Evolutionary conservation across 768 basidiomycete species (phyloP).

Genomic region (Tricholoma sp.): DNA sequence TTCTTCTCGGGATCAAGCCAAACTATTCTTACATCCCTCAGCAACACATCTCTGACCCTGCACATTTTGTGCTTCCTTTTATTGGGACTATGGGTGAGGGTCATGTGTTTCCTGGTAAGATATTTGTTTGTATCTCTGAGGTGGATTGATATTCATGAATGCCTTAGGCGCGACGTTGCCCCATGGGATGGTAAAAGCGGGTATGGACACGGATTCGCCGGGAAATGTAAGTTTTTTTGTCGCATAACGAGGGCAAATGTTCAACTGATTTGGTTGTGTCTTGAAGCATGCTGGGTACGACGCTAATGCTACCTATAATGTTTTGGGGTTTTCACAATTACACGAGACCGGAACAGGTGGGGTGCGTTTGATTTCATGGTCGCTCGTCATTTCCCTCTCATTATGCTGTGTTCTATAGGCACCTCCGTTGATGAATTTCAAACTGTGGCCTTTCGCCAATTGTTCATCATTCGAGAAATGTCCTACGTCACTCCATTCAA

Average conservation of each 20-base stretch:
- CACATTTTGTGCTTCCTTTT: constrained; percentile 50
- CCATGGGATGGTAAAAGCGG: constrained; percentile 64
- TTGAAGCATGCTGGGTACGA: constrained; percentile 46
- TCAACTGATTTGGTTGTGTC: too few species aligned
- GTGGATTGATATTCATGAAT: too few species aligned
- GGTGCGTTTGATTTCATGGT: constrained; percentile 26
- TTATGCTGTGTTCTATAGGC: constrained; percentile 24
- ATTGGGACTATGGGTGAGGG: constrained; percentile 65
- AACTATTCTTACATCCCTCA: too few species aligned
- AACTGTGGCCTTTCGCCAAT: constrained; percentile 48
- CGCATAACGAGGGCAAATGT: not conserved
- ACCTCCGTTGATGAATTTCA: constrained; percentile 56
- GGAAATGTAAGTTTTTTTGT: constrained; percentile 38
- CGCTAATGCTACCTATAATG: constrained; percentile 34
- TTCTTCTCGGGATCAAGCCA: too few species aligned
- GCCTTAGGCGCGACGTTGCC: constrained; percentile 61
- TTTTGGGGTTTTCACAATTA: constrained; percentile 57
- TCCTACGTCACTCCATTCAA: constrained; percentile 37
- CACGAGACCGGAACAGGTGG: constrained; percentile 63
- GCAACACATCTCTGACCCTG: constrained; percentile 28
- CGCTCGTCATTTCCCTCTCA: not conserved
- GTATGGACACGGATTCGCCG: constrained; percentile 63
- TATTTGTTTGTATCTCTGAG: not conserved
- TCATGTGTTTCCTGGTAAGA: constrained; percentile 59
- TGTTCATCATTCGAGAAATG: constrained; percentile 52